These are phyloP conservation scores for Pseudomicrostroma phylloplanum DNA, from an alignment of 1,284 basidiomycete species.

Conservation along the genomic window DNA sequence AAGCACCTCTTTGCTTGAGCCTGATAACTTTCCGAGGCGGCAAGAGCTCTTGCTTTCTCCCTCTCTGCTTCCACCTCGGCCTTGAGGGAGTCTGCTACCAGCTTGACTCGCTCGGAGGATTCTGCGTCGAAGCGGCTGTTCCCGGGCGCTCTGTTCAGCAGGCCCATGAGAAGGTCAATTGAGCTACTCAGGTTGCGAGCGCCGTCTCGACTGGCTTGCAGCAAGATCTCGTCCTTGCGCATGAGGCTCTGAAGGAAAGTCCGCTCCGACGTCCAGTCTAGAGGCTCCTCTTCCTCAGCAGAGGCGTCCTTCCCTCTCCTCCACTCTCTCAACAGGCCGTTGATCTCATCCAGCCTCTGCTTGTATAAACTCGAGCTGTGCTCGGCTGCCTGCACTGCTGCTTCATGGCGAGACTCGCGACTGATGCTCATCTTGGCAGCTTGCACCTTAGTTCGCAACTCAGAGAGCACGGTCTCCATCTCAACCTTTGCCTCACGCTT, in stretches of 20 bases:
- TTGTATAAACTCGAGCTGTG: slow-evolving; percentile 64
- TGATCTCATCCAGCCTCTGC: slow-evolving; percentile 64
- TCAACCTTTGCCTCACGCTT: slow-evolving; percentile 45
- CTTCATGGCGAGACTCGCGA: slow-evolving; percentile 62
- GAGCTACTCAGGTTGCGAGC: slow-evolving; percentile 68
- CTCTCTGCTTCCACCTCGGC: slow-evolving; percentile 68
- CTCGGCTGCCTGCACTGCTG: slow-evolving; percentile 69
- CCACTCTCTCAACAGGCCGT: slow-evolving; percentile 36
- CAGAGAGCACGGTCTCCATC: neutral
- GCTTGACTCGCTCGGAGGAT: slow-evolving; percentile 65
- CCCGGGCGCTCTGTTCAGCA: slow-evolving; percentile 71
- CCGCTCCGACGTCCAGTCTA: slow-evolving; percentile 65
- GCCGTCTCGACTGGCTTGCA: slow-evolving; percentile 61
- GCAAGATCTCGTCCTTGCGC: slow-evolving; percentile 64
- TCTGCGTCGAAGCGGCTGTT: slow-evolving; percentile 71
- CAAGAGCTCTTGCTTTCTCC: slow-evolving; percentile 65
- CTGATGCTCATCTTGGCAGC: slow-evolving; percentile 64
- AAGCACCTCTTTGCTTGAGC: slow-evolving; percentile 67
- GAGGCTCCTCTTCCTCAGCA: slow-evolving; percentile 24
- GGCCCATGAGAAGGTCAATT: slow-evolving; percentile 71
- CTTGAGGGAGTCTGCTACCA: slow-evolving; percentile 64
- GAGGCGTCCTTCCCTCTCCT: slow-evolving; percentile 6
- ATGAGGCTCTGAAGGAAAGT: slow-evolving; percentile 66
- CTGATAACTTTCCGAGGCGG: slow-evolving; percentile 61
- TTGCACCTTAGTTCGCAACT: slow-evolving; percentile 57